Conservation (phyloP, 2,329 filamentous ascomycete species). For the Cytospora schulzeri region DNA sequence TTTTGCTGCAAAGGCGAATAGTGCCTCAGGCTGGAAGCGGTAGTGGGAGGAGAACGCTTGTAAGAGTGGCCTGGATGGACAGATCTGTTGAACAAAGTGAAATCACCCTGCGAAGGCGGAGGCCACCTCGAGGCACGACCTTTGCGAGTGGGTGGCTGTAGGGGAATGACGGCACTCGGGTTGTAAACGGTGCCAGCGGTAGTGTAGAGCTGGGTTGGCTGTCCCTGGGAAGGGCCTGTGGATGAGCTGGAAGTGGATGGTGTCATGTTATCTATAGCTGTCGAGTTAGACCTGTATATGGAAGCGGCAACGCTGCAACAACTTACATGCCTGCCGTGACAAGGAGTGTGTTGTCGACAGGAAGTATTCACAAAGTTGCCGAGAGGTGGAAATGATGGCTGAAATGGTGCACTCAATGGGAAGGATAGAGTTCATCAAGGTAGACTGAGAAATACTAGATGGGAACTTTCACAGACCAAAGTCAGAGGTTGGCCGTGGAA, state of each 20-base stretch:
- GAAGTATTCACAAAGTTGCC: neutral
- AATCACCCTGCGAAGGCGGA: constrained; percentile 35
- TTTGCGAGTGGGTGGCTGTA: constrained; percentile 55
- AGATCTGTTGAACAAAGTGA: constrained; percentile 42
- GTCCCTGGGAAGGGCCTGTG: constrained; percentile 22
- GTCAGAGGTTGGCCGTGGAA: neutral
- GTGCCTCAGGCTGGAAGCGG: constrained; percentile 37
- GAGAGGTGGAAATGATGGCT: constrained; percentile 1
- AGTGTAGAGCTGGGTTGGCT: constrained; percentile 46
- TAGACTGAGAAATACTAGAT: neutral
- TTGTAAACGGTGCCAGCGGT: constrained; percentile 61
- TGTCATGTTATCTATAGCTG: constrained; percentile 7
- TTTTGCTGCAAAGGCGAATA: constrained; percentile 59
- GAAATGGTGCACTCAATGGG: neutral
- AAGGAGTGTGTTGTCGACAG: neutral
- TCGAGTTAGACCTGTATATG: neutral
- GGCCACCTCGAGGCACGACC: constrained; percentile 49
- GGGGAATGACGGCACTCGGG: constrained; percentile 46
- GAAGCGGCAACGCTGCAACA: neutral
- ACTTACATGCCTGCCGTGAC: constrained; percentile 12
- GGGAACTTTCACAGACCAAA: neutral
- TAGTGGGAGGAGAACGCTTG: constrained; percentile 32
- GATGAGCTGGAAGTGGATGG: constrained; percentile 26
- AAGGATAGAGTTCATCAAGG: neutral
- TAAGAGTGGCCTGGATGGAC: constrained; percentile 41